A percentile compares a stretch with the other conserved stretches of the same genome.
phyloP scores from a whole-genome alignment of 148 eudicot species.

The Rheum nobile region DNA sequence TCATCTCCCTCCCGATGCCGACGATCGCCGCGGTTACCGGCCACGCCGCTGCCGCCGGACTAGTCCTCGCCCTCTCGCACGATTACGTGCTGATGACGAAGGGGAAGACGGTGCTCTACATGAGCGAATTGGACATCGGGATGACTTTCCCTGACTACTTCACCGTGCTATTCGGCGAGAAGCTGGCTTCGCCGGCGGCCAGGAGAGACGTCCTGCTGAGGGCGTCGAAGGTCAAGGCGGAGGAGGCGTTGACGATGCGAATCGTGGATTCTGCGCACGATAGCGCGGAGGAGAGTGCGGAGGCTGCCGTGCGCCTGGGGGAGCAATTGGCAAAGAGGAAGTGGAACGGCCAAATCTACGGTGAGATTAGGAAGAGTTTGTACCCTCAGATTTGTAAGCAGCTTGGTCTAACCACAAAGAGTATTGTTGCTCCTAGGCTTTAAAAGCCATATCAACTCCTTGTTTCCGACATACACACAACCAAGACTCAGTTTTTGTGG shows the following conservation, averaged over 20 bases:
- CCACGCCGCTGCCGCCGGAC: slow-evolving; percentile 19
- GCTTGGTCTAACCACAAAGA: slow-evolving; percentile 11
- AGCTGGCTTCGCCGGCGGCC: slow-evolving; percentile 23
- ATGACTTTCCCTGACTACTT: slow-evolving; percentile 45
- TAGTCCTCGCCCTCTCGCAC: slow-evolving; percentile 9
- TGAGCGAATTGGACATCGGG: slow-evolving; percentile 45
- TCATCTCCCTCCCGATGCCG: slow-evolving; percentile 16
- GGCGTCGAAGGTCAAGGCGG: slow-evolving; percentile 29
- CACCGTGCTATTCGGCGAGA: slow-evolving; percentile 26
- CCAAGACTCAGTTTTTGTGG: too few species aligned
- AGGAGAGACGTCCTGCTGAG: slow-evolving; percentile 26
- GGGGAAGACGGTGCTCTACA: slow-evolving; percentile 9
- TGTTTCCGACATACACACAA: too few species aligned
- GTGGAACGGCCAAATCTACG: slow-evolving; percentile 34
- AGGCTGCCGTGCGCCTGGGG: slow-evolving; percentile 15
- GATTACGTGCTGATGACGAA: slow-evolving; percentile 15
- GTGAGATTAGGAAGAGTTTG: slow-evolving; percentile 35
- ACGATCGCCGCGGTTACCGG: slow-evolving; percentile 17
- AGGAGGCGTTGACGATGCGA: slow-evolving; percentile 18
- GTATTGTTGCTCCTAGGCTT: slow-evolving; percentile 22
- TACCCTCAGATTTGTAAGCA: slow-evolving; percentile 20
- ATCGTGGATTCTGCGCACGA: slow-evolving; percentile 19
- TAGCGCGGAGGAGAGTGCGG: slow-evolving; percentile 13
- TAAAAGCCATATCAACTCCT: background rate
- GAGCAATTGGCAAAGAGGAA: slow-evolving; percentile 18